Conservation (phyloP, 192 early-diverging fungal genomes). For the Rhizophagus sp. region DNA sequence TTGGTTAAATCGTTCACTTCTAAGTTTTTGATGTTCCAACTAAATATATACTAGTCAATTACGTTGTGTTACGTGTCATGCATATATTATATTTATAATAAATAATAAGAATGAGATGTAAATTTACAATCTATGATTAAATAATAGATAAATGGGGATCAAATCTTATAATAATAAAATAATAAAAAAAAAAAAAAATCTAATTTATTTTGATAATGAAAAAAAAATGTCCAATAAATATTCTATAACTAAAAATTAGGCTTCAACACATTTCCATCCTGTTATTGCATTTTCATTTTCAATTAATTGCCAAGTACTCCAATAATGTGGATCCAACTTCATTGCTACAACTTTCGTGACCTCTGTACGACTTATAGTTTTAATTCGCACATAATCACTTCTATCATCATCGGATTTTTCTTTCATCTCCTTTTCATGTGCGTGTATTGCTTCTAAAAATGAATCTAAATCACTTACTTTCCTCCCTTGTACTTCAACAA, state of each 20-base stretch:
- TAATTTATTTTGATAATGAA: too few relatives aligned
- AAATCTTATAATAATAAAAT: too few relatives aligned
- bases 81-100: too few relatives aligned
- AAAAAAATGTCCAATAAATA: not conserved
- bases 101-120: too few relatives aligned
- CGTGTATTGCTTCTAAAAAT: slow-evolving; percentile 59
- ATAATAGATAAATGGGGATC: too few relatives aligned
- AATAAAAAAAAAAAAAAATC: too few relatives aligned
- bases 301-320: slow-evolving; percentile 69
- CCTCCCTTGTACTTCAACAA: slow-evolving; percentile 68
- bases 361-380: slow-evolving; percentile 55
- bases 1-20: too few relatives aligned
- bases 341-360: slow-evolving; percentile 70
- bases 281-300: slow-evolving; percentile 44
- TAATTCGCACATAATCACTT: slow-evolving; percentile 56
- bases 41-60: too few relatives aligned
- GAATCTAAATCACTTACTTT: slow-evolving; percentile 61
- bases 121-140: too few relatives aligned
- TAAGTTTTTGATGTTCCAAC: too few relatives aligned
- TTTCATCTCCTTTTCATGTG: slow-evolving; percentile 47
- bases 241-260: not conserved
- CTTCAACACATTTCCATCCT: slow-evolving; percentile 48
- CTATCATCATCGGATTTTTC: slow-evolving; percentile 51
- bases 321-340: slow-evolving; percentile 75
- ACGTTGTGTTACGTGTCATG: too few relatives aligned